phyloP scores from a whole-genome alignment of 176 grass and related monocot species.

The Triticum timopheevii region DNA sequence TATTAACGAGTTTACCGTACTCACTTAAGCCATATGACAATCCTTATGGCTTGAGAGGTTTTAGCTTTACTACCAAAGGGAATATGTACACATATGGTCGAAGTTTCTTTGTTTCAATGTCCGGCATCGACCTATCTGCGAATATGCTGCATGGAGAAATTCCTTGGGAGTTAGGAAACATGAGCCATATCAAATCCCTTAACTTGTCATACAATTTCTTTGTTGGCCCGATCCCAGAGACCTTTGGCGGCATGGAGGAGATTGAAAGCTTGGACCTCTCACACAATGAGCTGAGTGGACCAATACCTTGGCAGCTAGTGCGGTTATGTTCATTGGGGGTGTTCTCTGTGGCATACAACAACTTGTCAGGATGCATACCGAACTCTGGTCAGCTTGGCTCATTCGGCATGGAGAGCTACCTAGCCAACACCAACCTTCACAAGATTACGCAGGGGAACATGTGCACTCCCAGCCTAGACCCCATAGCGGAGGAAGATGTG shows the following conservation, averaged over 20 bases:
- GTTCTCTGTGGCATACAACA: slow-evolving; percentile 41
- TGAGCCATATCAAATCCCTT: not conserved
- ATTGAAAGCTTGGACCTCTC: slow-evolving; percentile 2
- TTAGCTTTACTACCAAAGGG: slow-evolving; percentile 31
- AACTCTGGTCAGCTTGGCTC: not conserved
- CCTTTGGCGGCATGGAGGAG: not conserved
- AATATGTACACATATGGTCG: not conserved
- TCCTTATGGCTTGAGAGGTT: not conserved
- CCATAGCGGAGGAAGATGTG: not conserved
- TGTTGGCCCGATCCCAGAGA: not conserved
- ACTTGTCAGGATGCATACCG: slow-evolving; percentile 22
- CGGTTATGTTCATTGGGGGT: not conserved
- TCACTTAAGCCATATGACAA: too few species aligned
- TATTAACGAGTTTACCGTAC: too few species aligned
- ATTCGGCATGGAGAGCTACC: not conserved
- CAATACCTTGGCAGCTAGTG: not conserved
- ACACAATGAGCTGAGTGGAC: not conserved
- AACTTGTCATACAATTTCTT: slow-evolving; percentile 1
- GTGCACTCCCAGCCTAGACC: not conserved
- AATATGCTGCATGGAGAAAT: not conserved
- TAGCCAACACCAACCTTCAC: not conserved
- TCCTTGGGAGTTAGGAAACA: not conserved
- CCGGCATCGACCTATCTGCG: not conserved
- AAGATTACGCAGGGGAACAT: not conserved
- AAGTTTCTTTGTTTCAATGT: not conserved